Evolutionary conservation across 73 alveolate genomes (phyloP).

Genomic region (Uronychia setigera): DNA sequence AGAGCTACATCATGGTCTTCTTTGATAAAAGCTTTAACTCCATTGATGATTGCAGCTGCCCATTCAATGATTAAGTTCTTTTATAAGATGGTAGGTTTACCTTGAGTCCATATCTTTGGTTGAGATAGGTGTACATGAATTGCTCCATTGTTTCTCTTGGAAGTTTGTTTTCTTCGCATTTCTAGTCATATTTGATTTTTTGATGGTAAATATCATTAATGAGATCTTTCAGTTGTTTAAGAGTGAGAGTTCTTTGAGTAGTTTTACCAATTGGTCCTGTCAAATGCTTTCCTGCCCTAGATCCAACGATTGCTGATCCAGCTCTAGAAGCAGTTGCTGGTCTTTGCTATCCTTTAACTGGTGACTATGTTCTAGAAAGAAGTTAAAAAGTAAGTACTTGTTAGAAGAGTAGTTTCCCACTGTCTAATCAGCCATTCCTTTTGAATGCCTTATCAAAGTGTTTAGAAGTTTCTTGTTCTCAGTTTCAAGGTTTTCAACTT

Average conservation of each 20-base stretch:
- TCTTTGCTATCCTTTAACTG: no score
- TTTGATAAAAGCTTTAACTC: constrained; percentile 81
- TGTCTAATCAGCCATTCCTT: constrained; percentile 6
- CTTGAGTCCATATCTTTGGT: constrained; percentile 95
- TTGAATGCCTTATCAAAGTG: constrained; percentile 53
- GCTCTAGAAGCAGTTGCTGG: no score
- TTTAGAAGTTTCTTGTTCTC: constrained; percentile 62
- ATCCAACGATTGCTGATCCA: no score
- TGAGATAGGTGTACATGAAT: constrained; percentile 94
- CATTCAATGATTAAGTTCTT: constrained; percentile 89
- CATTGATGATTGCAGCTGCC: constrained; percentile 94
- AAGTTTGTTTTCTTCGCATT: constrained; percentile 87
- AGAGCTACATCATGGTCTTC: constrained; percentile 96
- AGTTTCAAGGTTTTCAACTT: constrained; percentile 39
- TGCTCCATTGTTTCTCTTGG: constrained; percentile 98
- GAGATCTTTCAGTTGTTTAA: constrained; percentile 84
- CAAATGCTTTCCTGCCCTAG: constrained; percentile 29
- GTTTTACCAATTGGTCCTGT: constrained; percentile 64
- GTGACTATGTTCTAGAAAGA: no score
- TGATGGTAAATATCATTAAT: constrained; percentile 89
- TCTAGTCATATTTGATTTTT: constrained; percentile 86
- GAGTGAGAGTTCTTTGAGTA: constrained; percentile 63
- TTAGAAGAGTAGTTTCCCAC: no score
- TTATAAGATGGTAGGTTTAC: neutral
- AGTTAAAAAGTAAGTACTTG: no score